Evolutionary conservation across 139 green algal species (phyloP).

Genomic region (Chlorella sorokiniana): DNA sequence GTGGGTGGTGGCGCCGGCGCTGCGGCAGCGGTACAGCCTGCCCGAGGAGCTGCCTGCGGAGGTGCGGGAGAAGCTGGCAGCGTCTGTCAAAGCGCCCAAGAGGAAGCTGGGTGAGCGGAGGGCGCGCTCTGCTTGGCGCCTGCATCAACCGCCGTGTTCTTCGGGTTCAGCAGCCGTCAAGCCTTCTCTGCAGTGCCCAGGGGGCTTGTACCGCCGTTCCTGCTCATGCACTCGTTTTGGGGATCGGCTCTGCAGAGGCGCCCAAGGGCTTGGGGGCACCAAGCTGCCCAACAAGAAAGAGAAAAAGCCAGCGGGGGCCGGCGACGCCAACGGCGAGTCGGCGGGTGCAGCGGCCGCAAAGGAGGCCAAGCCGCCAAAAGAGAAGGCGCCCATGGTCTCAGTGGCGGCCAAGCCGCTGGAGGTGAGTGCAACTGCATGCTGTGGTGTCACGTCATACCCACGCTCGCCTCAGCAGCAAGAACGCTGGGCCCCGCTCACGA

Average conservation of each 20-base stretch:
- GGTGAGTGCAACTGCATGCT: too few species aligned
- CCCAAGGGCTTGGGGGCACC: constrained; percentile 24
- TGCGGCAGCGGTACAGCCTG: constrained; percentile 19
- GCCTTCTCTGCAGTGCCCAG: too few species aligned
- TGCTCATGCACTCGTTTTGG: too few species aligned
- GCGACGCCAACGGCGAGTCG: neutral
- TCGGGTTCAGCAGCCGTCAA: too few species aligned
- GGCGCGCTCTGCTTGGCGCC: neutral
- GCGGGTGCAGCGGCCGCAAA: neutral
- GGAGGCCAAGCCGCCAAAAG: neutral
- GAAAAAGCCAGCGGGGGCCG: neutral
- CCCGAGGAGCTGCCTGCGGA: constrained; percentile 13
- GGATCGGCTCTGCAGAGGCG: constrained; percentile 11
- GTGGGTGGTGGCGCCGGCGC: constrained; percentile 23
- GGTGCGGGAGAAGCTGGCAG: constrained; percentile 8
- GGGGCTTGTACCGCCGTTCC: too few species aligned
- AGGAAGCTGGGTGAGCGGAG: constrained; percentile 17
- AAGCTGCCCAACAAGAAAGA: constrained; percentile 19
- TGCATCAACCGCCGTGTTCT: too few species aligned
- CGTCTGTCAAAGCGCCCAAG: constrained; percentile 28
- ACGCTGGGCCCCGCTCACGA: too few species aligned
- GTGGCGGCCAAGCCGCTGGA: neutral
- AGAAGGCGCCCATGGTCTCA: constrained; percentile 5
- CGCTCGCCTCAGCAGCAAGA: neutral
- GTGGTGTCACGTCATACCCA: too few species aligned